Base-by-base conservation (phyloP, 2,329 filamentous ascomycete genomes). In the Ophiocordyceps robertsii region DNA sequence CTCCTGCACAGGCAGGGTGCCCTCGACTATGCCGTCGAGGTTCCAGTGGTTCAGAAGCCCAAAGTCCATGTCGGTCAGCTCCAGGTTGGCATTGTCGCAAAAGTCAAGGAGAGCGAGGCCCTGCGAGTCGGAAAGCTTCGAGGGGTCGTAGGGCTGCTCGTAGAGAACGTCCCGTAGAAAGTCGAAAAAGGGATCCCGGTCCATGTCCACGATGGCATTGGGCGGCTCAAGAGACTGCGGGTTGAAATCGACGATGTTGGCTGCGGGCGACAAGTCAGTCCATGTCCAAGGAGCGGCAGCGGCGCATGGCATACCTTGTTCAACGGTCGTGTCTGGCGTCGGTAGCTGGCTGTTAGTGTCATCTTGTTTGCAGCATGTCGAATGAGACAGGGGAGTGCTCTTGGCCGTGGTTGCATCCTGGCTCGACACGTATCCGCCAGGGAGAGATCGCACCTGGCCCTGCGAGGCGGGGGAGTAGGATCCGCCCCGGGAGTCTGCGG, bases 61-160 rank as follows among this genome's bases (percentile, higher is more conserved):
- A 52, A 73, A 73, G 49, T 75, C 70, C 29, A 69, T 56, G 14
- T 73, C 70, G 11, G 66, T 72, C 19, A 75, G 59, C 38, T 74
- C 70, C 29, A 73, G 55, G 43, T 65, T 70, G 38, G 56, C 58
- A 44, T 74, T 63, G 41, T 69, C 64, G 46, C 68, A 72, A 47
- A 73, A 73, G 48, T 73, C 64, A 8, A 74, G 53, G 4, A 73
- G 62, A 16, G 61, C 61, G 13, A 68, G 56, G 1, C 63, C 65
- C 43, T 67, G 66, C 4, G 56, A 51, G 43, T 65, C 64, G n/a
- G 54, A 55, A 3, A 60, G 44, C 41, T 58, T 62, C n/a, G 56
- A 48, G 8, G 57, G 46, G 21, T 64, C 58, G 21, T 64, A 48
- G 2, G 63, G 57, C 32, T 67, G 63, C n/a, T 72, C 64, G 43